Base-by-base conservation (phyloP, 495 filamentous ascomycete species). In the Lepraria neglecta region DNA sequence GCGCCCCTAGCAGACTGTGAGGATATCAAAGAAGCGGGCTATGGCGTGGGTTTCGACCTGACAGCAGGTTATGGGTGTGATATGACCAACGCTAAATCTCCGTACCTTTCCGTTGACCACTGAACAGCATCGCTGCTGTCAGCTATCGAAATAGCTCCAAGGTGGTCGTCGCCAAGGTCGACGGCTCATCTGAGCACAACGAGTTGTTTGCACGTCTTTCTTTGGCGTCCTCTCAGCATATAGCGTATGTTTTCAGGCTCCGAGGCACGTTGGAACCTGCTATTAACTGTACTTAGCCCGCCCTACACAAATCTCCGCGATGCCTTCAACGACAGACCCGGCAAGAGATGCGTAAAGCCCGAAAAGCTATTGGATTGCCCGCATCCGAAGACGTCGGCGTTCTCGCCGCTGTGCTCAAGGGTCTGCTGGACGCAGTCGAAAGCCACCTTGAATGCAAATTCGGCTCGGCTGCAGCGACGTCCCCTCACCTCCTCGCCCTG, bases 291-390 rank as follows among this genome's bases (percentile, higher is more conserved):
- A 14, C 52, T 46, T 58, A 63, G 61, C 0, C 64, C 60, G 3
- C 64, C 61, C 6, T 66, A 66, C 47, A 35, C 38, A 6, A 45
- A 55, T 33, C 19, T 31, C 2, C 42, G 43, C 31, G 61, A 66
- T 46, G 11, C 44, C 15, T 48, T 33, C 28, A 51, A 14, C 4
- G 64, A 66, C 48, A 58, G 17, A 42, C 44, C 64, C 14, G 64
- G 31, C 42, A 63, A 47, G 24, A 19, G 12, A 27, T 12, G n/a
- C 51, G 61, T 5, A 44, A 53, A 30, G 43, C 54, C 35, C 57
- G 62, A 15, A 64, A 67, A 61, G 31, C 65, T 6, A 58, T 61
- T 21, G 63, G 63, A 11, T 21, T 67, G 4, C 65, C 63, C 6
- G 44, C 65, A 12, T 60, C 62, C 5, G 1, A 14, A 0, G 62